phyloP scores from a whole-genome alignment of 805 yeast genomes.

The Candida morakotiae region DNA sequence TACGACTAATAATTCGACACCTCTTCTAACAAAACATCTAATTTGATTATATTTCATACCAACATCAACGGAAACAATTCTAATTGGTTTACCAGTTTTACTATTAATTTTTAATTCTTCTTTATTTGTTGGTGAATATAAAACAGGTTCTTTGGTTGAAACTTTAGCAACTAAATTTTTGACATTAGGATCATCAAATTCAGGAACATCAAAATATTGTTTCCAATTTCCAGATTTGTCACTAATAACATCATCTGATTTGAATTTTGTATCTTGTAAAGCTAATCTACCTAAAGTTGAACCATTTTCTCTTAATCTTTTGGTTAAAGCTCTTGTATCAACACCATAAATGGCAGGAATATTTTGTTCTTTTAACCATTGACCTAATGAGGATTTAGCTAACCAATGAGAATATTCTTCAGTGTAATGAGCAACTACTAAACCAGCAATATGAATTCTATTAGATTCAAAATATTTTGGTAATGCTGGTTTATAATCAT shows the following conservation, averaged over 20 bases:
- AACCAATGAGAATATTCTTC: conserved; percentile 92
- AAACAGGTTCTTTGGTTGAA: conserved; percentile 69
- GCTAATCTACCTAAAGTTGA: conserved; percentile 88
- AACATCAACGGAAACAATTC: conserved; percentile 89
- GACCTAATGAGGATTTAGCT: conserved; percentile 87
- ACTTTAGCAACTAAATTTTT: conserved; percentile 91
- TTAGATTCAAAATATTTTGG: conserved; percentile 93
- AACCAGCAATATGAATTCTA: conserved; percentile 92
- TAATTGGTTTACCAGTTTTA: conserved; percentile 69
- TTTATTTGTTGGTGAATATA: conserved; percentile 66
- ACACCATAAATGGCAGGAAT: conserved; percentile 97
- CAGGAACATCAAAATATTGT: conserved; percentile 65
- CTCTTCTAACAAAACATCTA: conserved; percentile 92
- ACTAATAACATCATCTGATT: conserved; percentile 28
- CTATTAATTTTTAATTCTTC: conserved; percentile 37
- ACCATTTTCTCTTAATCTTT: conserved; percentile 88
- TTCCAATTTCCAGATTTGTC: conserved; percentile 47
- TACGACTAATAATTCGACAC: conserved; percentile 92
- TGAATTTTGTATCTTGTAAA: conserved; percentile 43
- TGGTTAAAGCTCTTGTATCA: conserved; percentile 93
- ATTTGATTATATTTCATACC: conserved; percentile 98
- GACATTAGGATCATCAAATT: conserved; percentile 90
- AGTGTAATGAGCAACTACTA: conserved; percentile 94
- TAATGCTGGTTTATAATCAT: conserved; percentile 64
- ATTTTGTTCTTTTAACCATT: conserved; percentile 88